These are phyloP conservation scores for Crepidotus variabilis DNA, from an alignment of 768 basidiomycete species.

Conservation along the genomic window DNA sequence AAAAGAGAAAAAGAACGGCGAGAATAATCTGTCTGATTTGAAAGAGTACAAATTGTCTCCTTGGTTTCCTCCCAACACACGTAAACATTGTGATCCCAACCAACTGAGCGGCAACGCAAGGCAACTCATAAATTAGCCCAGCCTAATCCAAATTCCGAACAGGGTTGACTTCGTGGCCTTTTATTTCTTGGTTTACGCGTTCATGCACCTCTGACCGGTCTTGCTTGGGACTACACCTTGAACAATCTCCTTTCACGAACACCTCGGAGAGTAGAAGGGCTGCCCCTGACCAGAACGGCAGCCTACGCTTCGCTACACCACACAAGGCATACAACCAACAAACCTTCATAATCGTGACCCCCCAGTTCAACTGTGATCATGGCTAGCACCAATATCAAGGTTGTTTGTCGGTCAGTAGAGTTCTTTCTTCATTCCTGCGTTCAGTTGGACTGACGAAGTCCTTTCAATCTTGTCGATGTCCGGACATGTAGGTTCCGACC, in stretches of 20 bases:
- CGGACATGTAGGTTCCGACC: slow-evolving; percentile 77
- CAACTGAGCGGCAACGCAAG: background rate
- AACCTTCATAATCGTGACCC: slow-evolving; percentile 10
- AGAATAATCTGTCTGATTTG: background rate
- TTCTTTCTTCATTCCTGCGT: background rate
- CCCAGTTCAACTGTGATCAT: slow-evolving; percentile 27
- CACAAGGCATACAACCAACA: background rate
- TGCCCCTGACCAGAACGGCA: background rate
- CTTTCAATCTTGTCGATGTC: background rate
- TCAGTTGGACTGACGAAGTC: slow-evolving; percentile 10
- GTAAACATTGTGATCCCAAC: background rate
- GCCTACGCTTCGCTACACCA: background rate
- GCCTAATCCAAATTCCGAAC: background rate
- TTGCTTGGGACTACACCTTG: background rate
- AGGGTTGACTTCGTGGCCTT: background rate
- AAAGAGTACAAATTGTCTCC: background rate
- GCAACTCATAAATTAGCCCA: background rate
- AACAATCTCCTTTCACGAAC: background rate
- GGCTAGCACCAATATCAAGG: slow-evolving; percentile 93
- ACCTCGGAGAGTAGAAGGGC: background rate
- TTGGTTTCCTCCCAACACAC: background rate
- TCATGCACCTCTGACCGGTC: background rate
- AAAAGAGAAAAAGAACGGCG: background rate
- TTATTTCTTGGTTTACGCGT: background rate
- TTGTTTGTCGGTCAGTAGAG: slow-evolving; percentile 90